Evolutionary conservation across 2,329 filamentous ascomycete species (phyloP).

Genomic region (Botrytis sinoallii): DNA sequence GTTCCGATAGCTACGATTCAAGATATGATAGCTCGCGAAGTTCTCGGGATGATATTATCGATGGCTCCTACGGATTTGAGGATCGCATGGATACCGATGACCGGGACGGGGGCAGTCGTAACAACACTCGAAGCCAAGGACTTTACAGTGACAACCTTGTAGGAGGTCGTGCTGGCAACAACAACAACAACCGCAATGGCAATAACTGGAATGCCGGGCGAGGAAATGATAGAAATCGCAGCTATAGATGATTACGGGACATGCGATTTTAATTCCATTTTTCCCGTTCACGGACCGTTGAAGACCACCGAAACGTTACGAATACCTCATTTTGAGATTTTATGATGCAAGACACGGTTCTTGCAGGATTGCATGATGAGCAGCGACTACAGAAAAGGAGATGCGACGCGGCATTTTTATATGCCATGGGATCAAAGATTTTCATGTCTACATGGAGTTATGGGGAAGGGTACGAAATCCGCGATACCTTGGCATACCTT

Average conservation of each 20-base stretch:
- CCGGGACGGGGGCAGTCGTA: slow-evolving; percentile 21
- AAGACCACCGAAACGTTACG: background rate
- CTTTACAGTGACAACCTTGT: slow-evolving; percentile 38
- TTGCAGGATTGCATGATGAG: slow-evolving; percentile 8
- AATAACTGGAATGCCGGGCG: slow-evolving; percentile 27
- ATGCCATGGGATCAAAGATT: slow-evolving; percentile 1
- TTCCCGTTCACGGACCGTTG: background rate
- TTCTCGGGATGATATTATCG: slow-evolving; percentile 34
- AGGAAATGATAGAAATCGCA: slow-evolving; percentile 25
- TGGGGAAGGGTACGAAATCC: slow-evolving; percentile 2
- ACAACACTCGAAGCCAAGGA: slow-evolving; percentile 21
- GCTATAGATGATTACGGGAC: slow-evolving; percentile 29
- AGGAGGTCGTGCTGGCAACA: slow-evolving; percentile 22
- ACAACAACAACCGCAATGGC: slow-evolving; percentile 19
- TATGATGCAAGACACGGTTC: background rate
- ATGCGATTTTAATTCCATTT: background rate
- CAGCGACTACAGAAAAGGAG: background rate
- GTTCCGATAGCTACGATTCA: slow-evolving; percentile 30
- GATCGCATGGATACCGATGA: slow-evolving; percentile 39
- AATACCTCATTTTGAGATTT: slow-evolving; percentile 3
- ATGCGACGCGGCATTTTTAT: background rate
- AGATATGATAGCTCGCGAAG: slow-evolving; percentile 26
- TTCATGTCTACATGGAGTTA: slow-evolving; percentile 14
- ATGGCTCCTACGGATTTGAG: slow-evolving; percentile 39
- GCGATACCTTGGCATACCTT: background rate